Evolutionary conservation across 1,284 basidiomycete genomes (phyloP).

Genomic region (Trichosporon sp.): DNA sequence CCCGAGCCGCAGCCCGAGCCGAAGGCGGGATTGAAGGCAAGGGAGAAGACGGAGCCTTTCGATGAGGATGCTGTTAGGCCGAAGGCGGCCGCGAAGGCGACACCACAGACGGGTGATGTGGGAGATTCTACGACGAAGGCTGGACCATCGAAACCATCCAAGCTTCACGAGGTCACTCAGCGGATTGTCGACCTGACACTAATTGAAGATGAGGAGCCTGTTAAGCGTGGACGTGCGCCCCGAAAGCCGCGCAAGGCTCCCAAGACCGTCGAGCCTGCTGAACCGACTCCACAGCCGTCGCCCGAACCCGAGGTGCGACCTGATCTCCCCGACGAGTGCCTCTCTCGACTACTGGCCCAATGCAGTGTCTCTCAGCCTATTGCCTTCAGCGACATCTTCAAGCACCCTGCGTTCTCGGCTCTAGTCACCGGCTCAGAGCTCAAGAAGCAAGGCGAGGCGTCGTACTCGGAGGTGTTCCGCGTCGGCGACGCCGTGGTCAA

Average conservation of each 20-base stretch:
- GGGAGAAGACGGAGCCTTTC: not conserved
- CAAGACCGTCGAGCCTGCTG: not conserved
- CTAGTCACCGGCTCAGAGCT: constrained; percentile 42
- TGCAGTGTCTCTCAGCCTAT: not conserved
- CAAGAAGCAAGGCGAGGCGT: constrained; percentile 91
- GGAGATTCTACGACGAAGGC: not conserved
- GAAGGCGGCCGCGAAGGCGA: not conserved
- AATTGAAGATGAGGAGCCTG: not conserved
- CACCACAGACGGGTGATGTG: not conserved
- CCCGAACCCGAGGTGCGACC: not conserved
- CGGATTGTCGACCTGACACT: not conserved
- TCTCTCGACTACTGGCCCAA: not conserved
- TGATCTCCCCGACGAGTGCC: not conserved
- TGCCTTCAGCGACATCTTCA: constrained; percentile 28
- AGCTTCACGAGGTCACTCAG: not conserved
- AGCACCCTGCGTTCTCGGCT: constrained; percentile 16
- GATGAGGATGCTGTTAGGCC: not conserved
- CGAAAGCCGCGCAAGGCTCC: not conserved
- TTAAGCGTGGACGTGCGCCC: not conserved
- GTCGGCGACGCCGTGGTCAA: constrained; percentile 59
- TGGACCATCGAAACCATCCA: not conserved
- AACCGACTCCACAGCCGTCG: not conserved
- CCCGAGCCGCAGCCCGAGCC: not conserved
- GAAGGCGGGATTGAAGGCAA: not conserved
- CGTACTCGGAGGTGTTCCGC: constrained; percentile 95